Evolutionary conservation across 2,329 filamentous ascomycete species (phyloP), one percentile per base, ranked within the genome.

Genomic region (Dactylellina parvicollis): DNA sequence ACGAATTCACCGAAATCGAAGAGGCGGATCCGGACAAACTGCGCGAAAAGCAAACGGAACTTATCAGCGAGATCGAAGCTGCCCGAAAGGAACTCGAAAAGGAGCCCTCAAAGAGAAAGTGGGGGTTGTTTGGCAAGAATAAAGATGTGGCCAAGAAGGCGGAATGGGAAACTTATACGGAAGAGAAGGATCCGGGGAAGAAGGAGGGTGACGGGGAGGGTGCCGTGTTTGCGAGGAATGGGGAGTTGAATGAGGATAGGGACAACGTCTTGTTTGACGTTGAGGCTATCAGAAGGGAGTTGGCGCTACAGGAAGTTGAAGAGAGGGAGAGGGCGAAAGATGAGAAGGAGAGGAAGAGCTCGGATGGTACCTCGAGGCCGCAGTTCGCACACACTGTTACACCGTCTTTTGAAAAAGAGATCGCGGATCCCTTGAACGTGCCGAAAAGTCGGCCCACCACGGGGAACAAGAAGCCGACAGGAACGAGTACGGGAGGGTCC

Each of bases 271-370:
- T 99, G 47, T 99, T 99, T 78, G 95, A 99, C 78, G 88, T 99
- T 49, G 95, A 99, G 78, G 95, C 95, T 10, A 98, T 99, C 76
- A 86, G 92, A 52, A 89, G 92, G 8, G 91, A 96, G 78, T 83
- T 99, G 32, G 91, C 91, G 26, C 87, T 86, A 52, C 90, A 94
- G 75, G 84, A 85, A 44, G 85, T 86, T 22, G 85, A 88, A 36
- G 36, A 79, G 72, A 44, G 40, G 78, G 75, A 30, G 76, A 76
- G 24, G 76, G 77, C 16, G 77, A 81, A 20, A 57, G 85, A 62
- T 76, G 88, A 49, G 84, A 87, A 80, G 88, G 96, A 75, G 89
- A 88, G 79, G 91, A 98, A 81, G 86, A 97, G 70, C 54, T 97
- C 93, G 1, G 61, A 26, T 2, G 38, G 47, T 14, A 42, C 22